Percentiles rank a stretch among this genome's conserved stretches.
Conservation (phyloP, 2,329 filamentous ascomycete genomes). For the Talaromyces verruculosus region DNA sequence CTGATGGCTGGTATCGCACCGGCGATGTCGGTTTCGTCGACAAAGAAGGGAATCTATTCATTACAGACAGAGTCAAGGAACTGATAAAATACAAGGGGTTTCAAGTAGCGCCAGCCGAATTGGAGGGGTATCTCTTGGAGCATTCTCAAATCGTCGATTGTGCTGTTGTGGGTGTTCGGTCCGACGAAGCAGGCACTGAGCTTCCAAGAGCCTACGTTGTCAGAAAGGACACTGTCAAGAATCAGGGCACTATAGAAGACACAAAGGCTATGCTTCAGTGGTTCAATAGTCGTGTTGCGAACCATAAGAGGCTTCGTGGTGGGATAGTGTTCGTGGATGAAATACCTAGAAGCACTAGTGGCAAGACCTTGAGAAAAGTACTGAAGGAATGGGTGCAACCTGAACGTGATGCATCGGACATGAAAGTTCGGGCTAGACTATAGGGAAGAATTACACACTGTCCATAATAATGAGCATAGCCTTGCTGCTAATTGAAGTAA, state of each 20-base stretch:
- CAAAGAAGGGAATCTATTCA: slow-evolving; percentile 33
- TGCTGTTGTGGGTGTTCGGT: slow-evolving; percentile 33
- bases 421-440: background rate
- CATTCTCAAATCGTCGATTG: slow-evolving; percentile 41
- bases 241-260: background rate
- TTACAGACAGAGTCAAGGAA: slow-evolving; percentile 45
- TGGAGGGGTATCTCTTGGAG: slow-evolving; percentile 40
- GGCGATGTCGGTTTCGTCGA: slow-evolving; percentile 48
- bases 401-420: background rate
- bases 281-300: slow-evolving; percentile 25
- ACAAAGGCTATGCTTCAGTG: background rate
- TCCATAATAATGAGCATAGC: too few species aligned
- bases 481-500: too few species aligned
- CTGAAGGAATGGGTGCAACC: background rate
- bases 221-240: background rate
- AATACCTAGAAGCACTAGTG: background rate
- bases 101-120: slow-evolving; percentile 42
- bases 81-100: slow-evolving; percentile 49
- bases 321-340: slow-evolving; percentile 1
- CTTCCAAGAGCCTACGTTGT: slow-evolving; percentile 43
- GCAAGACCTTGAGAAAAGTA: background rate
- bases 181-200: slow-evolving; percentile 37
- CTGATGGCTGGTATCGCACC: slow-evolving; percentile 48
- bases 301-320: slow-evolving; percentile 41
- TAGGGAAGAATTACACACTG: background rate